phyloP scores from a whole-genome alignment of 257 asterid genomes.

The Agastache rugosa region DNA sequence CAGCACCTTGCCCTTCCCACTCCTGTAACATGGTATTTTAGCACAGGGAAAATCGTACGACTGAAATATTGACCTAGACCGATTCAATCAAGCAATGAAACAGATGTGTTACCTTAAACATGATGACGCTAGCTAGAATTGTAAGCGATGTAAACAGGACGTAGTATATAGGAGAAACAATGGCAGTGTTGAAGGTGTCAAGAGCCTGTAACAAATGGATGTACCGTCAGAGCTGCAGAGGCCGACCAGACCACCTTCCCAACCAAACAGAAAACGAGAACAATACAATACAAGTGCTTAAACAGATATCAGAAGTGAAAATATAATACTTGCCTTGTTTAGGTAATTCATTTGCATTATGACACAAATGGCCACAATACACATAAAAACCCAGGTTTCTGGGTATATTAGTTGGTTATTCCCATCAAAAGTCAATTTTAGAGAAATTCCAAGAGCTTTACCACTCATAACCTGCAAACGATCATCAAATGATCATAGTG shows the following conservation, averaged over 20 bases:
- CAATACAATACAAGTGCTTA: neutral
- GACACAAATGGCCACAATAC: constrained; percentile 74
- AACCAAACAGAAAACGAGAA: no score
- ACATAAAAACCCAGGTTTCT: constrained; percentile 81
- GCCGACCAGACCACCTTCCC: no score
- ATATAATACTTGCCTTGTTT: constrained; percentile 65
- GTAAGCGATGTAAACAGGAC: constrained; percentile 87
- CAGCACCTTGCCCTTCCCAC: constrained; percentile 81
- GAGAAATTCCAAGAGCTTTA: constrained; percentile 87
- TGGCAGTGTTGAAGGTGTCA: constrained; percentile 92
- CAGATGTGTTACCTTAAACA: constrained; percentile 71
- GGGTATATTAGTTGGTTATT: constrained; percentile 75
- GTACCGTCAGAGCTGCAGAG: constrained; percentile 8
- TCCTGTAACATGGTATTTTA: constrained; percentile 52
- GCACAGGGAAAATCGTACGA: neutral
- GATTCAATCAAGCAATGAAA: neutral
- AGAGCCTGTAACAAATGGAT: constrained; percentile 70
- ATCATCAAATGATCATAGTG: constrained; percentile 25
- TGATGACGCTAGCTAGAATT: constrained; percentile 79
- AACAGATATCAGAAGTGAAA: neutral
- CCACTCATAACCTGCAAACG: constrained; percentile 85
- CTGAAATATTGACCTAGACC: neutral
- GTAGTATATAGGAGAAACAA: constrained; percentile 93
- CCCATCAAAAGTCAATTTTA: constrained; percentile 86
- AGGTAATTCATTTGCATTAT: constrained; percentile 91